Conservation (phyloP, 2,329 filamentous ascomycete genomes). For the Lecanicillium sp. region DNA sequence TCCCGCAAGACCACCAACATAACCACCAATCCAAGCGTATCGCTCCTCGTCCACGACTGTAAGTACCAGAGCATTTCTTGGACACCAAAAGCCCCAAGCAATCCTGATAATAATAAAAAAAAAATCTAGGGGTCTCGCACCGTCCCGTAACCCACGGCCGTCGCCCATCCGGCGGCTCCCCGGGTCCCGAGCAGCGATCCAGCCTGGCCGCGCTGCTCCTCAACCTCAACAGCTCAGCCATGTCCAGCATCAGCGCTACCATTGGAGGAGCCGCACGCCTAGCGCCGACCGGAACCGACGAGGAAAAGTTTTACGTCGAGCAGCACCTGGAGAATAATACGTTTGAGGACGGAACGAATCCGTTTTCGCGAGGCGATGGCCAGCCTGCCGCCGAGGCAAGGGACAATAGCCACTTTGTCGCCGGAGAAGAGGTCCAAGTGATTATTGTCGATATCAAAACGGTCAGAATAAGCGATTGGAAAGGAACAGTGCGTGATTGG, state of each 20-base stretch:
- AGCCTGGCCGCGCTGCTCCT: constrained; percentile 76
- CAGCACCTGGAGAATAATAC: constrained; percentile 89
- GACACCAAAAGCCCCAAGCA: no score
- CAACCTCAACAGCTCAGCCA: constrained; percentile 81
- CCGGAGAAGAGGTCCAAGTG: constrained; percentile 75
- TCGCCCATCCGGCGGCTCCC: constrained; percentile 52
- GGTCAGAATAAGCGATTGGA: constrained; percentile 88
- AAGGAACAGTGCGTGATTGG: constrained; percentile 84
- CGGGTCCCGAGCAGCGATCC: constrained; percentile 56
- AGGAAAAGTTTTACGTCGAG: constrained; percentile 77
- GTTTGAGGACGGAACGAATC: constrained; percentile 51
- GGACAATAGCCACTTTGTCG: constrained; percentile 60
- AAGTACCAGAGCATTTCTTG: constrained; percentile 12
- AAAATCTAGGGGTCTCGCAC: constrained; percentile 55
- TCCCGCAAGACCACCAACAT: constrained; percentile 79
- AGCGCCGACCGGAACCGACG: constrained; percentile 62
- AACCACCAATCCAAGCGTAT: constrained; percentile 75
- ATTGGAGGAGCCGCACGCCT: constrained; percentile 83
- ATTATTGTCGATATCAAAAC: constrained; percentile 79
- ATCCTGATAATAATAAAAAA: neutral
- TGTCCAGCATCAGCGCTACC: constrained; percentile 84
- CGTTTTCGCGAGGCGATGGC: constrained; percentile 20
- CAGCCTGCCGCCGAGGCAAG: constrained; percentile 39
- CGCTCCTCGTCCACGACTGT: constrained; percentile 92
- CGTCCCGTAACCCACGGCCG: constrained; percentile 68